Conservation (phyloP, 2,329 filamentous ascomycete species). For the Diplocarpon mali region DNA sequence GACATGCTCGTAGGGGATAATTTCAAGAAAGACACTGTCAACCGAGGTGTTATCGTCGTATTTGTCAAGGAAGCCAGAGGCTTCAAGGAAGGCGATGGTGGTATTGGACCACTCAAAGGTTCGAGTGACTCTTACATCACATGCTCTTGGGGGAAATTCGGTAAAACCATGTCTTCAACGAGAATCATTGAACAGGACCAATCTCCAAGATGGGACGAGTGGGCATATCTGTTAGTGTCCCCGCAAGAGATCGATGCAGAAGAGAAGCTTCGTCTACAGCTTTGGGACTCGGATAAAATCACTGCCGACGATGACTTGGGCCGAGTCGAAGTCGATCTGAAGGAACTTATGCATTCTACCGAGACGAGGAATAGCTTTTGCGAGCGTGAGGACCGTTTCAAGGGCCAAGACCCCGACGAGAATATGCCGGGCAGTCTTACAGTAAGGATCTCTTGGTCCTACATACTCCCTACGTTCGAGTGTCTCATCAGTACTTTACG, state of each 20-base stretch:
- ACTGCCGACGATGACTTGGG: slow-evolving; percentile 62
- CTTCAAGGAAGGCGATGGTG: slow-evolving; percentile 61
- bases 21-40: slow-evolving; percentile 63
- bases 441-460: too few species aligned
- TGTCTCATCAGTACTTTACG: too few species aligned
- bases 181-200: slow-evolving; percentile 54
- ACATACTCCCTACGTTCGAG: too few species aligned
- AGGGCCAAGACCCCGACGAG: slow-evolving; percentile 52
- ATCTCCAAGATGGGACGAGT: slow-evolving; percentile 61
- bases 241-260: slow-evolving; percentile 62
- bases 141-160: slow-evolving; percentile 68
- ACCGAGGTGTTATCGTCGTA: slow-evolving; percentile 54
- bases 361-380: slow-evolving; percentile 51
- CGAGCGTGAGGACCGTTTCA: slow-evolving; percentile 54
- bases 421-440: slow-evolving; percentile 57
- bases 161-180: slow-evolving; percentile 55
- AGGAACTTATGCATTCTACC: slow-evolving; percentile 48
- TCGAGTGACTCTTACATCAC: slow-evolving; percentile 61
- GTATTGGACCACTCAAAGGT: slow-evolving; percentile 48
- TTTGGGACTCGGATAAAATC: slow-evolving; percentile 63
- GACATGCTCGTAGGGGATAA: slow-evolving; percentile 70
- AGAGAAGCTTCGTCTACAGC: slow-evolving; percentile 55
- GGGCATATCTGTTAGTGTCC: slow-evolving; percentile 56
- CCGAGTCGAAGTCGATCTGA: slow-evolving; percentile 58
- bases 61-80: slow-evolving; percentile 55